Conservation (phyloP, 1,284 basidiomycete genomes). For the Peniophora sp. region DNA sequence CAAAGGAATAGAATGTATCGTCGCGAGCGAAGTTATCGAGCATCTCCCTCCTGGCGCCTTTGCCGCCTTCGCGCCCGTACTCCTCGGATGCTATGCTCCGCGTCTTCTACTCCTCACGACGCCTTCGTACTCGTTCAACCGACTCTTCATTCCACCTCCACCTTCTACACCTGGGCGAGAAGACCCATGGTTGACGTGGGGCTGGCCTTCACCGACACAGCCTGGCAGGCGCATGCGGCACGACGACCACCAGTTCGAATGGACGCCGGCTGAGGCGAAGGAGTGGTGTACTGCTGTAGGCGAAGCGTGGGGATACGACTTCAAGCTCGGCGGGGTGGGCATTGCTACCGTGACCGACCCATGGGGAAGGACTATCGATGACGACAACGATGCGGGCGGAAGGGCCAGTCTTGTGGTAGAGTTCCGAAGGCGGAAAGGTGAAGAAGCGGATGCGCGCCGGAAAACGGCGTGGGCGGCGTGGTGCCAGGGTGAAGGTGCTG, state of each 20-base stretch:
- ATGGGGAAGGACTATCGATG: conserved; percentile 39
- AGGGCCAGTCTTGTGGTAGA: conserved; percentile 70
- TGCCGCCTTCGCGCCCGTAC: conserved; percentile 69
- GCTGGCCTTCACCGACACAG: conserved; percentile 65
- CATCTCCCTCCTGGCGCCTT: conserved; percentile 71
- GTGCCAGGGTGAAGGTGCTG: conserved; percentile 20
- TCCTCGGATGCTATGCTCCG: conserved; percentile 82
- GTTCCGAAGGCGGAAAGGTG: conserved; percentile 46
- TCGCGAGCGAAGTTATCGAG: conserved; percentile 87
- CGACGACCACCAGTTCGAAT: conserved; percentile 89
- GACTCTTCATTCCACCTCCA: conserved; percentile 67
- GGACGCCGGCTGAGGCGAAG: conserved; percentile 77
- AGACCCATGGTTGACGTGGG: conserved; percentile 21
- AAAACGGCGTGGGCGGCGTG: conserved; percentile 26
- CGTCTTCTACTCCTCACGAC: conserved; percentile 80
- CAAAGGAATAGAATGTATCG: conserved; percentile 72
- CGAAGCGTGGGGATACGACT: conserved; percentile 67
- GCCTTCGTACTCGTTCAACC: conserved; percentile 86
- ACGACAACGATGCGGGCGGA: conserved; percentile 42
- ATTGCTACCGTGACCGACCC: conserved; percentile 48
- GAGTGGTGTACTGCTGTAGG: conserved; percentile 63
- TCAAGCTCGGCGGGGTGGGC: conserved; percentile 51
- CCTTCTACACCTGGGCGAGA: conserved; percentile 23
- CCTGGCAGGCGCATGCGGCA: conserved; percentile 79
- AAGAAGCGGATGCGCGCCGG: conserved; percentile 20